Percentiles rank a stretch among this genome's conserved stretches.
phyloP scores from a whole-genome alignment of 805 yeast genomes.

The Metschnikowia peoriensis region DNA sequence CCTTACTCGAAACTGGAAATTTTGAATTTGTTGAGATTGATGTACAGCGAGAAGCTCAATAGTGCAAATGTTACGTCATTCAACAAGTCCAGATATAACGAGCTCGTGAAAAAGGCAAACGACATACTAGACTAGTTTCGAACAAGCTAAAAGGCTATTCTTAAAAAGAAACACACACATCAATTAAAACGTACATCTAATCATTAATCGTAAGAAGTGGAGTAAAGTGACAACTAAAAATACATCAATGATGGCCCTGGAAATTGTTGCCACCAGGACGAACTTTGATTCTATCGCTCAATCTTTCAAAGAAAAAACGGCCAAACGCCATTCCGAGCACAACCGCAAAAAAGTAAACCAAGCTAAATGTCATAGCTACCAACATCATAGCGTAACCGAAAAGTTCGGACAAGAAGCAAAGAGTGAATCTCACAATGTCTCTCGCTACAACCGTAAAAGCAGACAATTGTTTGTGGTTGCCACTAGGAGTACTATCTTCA shows the following conservation, averaged over 20 bases:
- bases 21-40: conserved; percentile 51
- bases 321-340: conserved; percentile 68
- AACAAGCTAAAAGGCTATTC: neutral
- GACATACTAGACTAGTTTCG: conserved; percentile 6
- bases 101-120: conserved; percentile 29
- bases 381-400: conserved; percentile 73
- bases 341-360: conserved; percentile 71
- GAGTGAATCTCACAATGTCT: conserved; percentile 53
- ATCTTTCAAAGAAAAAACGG: conserved; percentile 65
- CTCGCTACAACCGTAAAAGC: conserved; percentile 28
- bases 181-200: conserved; percentile 1
- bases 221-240: neutral
- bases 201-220: neutral
- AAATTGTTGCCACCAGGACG: conserved; percentile 27
- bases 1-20: conserved; percentile 44
- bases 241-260: conserved; percentile 10
- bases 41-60: conserved; percentile 46
- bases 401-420: conserved; percentile 63
- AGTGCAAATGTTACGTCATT: conserved; percentile 38
- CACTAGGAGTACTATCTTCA: conserved; percentile 7
- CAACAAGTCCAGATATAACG: conserved; percentile 38
- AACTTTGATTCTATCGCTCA: conserved; percentile 39
- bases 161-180: neutral
- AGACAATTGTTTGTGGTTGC: conserved; percentile 4
- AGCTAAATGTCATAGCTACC: conserved; percentile 70